Evolutionary conservation across 75 land plant genomes (phyloP).

Genomic region (Picea sitchensis): DNA sequence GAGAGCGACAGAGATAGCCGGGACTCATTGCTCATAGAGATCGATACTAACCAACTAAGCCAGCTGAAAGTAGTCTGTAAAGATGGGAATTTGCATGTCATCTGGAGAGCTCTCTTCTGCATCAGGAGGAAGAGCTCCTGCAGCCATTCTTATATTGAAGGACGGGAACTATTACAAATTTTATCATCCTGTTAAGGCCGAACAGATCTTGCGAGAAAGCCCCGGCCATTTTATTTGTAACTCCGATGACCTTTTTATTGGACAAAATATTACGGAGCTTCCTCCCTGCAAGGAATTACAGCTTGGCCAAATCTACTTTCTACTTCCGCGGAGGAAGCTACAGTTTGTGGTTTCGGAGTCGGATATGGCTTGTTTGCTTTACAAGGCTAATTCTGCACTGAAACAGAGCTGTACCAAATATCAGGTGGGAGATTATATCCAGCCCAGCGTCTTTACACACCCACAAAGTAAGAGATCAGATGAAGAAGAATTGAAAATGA

Average conservation of each 20-base stretch:
- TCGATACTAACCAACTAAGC: no score
- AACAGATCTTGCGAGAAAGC: background rate
- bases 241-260: conserved; percentile 35
- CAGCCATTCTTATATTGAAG: no score
- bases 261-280: conserved; percentile 31
- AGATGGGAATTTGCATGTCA: no score
- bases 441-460: background rate
- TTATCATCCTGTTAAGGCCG: background rate
- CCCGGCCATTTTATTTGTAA: conserved; percentile 26
- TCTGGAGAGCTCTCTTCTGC: no score
- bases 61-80: no score
- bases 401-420: background rate
- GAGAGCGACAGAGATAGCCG: no score
- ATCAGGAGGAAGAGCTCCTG: no score
- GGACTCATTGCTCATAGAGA: no score
- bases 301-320: conserved; percentile 44
- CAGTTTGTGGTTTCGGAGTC: conserved; percentile 19
- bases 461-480: background rate
- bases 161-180: no score
- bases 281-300: conserved; percentile 15
- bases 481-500: no score
- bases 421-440: background rate
- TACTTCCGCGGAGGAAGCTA: conserved; percentile 32
- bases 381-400: conserved; percentile 30
- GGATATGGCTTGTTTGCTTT: conserved; percentile 46